A percentile compares a stretch with the other conserved stretches of the same genome.
Evolutionary conservation across 1,284 basidiomycete species (phyloP).

Genomic region (Leccinum fallax): DNA sequence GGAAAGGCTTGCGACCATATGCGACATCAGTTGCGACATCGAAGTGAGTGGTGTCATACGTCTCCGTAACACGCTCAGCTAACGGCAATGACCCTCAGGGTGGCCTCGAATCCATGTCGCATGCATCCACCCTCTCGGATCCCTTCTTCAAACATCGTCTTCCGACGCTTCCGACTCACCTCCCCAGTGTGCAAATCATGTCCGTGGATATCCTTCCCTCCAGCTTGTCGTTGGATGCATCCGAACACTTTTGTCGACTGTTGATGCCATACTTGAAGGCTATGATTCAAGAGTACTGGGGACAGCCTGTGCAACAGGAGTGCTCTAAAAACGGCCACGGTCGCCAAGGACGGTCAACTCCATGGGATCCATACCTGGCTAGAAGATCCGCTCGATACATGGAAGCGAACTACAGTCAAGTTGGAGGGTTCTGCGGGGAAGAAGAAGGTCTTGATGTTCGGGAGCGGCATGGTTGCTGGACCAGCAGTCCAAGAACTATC

Average conservation of each 20-base stretch:
- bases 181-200: slow-evolving; percentile 74
- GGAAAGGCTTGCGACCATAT: slow-evolving; percentile 80
- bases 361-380: slow-evolving; percentile 62
- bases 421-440: background rate
- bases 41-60: slow-evolving; percentile 45
- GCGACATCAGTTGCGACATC: slow-evolving; percentile 87
- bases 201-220: slow-evolving; percentile 89
- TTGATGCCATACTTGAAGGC: slow-evolving; percentile 70
- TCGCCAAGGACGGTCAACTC: slow-evolving; percentile 65
- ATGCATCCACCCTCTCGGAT: slow-evolving; percentile 72
- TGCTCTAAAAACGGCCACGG: slow-evolving; percentile 68
- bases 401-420: slow-evolving; percentile 30
- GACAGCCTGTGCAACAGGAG: slow-evolving; percentile 23
- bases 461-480: slow-evolving; percentile 92
- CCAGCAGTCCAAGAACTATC: slow-evolving; percentile 80
- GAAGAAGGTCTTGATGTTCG: slow-evolving; percentile 79
- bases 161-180: slow-evolving; percentile 41
- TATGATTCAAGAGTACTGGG: slow-evolving; percentile 48
- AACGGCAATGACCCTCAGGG: slow-evolving; percentile 49
- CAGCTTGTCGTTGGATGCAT: slow-evolving; percentile 80
- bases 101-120: slow-evolving; percentile 80
- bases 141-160: slow-evolving; percentile 68
- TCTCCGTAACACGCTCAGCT: background rate
- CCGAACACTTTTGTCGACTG: slow-evolving; percentile 68
- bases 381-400: slow-evolving; percentile 49